Evolutionary conservation across 2,329 filamentous ascomycete genomes (phyloP).

Genomic region (Cladosporium sp.): DNA sequence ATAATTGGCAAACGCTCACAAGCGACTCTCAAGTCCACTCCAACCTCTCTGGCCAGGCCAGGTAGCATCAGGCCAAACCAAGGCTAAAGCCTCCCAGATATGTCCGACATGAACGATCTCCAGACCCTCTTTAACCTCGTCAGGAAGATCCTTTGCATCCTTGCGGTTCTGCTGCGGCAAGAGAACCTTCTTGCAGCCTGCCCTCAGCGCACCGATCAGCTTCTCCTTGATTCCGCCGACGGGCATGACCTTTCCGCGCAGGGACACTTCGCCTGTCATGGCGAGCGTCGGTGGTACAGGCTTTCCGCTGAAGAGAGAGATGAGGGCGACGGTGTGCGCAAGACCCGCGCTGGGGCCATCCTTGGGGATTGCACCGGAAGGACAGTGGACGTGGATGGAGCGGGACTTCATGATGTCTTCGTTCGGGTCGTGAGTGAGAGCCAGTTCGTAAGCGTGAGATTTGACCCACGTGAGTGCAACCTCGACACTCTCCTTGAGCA

Average conservation of each 20-base stretch:
- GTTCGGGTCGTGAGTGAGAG: slow-evolving; percentile 71
- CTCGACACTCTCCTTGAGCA: slow-evolving; percentile 95
- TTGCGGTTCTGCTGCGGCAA: slow-evolving; percentile 86
- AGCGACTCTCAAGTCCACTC: slow-evolving; percentile 70
- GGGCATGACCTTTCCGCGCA: slow-evolving; percentile 85
- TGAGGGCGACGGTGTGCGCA: slow-evolving; percentile 88
- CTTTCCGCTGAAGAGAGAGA: slow-evolving; percentile 83
- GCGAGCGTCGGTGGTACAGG: slow-evolving; percentile 86
- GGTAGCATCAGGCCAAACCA: slow-evolving; percentile 85
- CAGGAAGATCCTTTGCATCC: slow-evolving; percentile 84
- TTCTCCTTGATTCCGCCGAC: slow-evolving; percentile 99
- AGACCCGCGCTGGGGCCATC: slow-evolving; percentile 82
- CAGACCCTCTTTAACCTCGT: slow-evolving; percentile 81
- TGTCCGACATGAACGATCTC: slow-evolving; percentile 86
- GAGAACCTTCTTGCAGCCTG: slow-evolving; percentile 90
- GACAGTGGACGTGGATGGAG: slow-evolving; percentile 93
- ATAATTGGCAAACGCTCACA: slow-evolving; percentile 53
- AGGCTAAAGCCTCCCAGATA: slow-evolving; percentile 89
- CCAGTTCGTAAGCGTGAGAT: slow-evolving; percentile 87
- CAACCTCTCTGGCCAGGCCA: slow-evolving; percentile 73
- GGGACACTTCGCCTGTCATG: slow-evolving; percentile 80
- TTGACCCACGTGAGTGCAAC: slow-evolving; percentile 97
- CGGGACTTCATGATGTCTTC: slow-evolving; percentile 96
- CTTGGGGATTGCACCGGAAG: slow-evolving; percentile 90
- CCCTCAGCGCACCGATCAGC: slow-evolving; percentile 86